Base-by-base conservation (phyloP, 2,329 filamentous ascomycete genomes). In the Microdochium bolleyi region DNA sequence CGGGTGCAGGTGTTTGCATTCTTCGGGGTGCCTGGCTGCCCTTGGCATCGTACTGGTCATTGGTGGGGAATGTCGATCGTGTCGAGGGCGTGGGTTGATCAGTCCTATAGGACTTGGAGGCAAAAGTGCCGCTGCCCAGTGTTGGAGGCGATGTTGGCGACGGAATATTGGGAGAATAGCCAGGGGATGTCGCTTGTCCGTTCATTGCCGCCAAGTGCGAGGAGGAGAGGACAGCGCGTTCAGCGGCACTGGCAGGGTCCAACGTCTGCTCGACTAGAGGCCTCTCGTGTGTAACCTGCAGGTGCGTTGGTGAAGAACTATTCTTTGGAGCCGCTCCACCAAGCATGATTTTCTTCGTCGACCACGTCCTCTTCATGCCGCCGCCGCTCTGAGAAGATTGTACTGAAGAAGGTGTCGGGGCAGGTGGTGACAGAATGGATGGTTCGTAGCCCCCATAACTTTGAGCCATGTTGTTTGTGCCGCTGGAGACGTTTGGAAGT, bases 321-420 rank as follows among this genome's bases (percentile, higher is more conserved):
- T 82, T 89, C 70, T 90, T 91, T n/a, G 88, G 84, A 22, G 83
- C 83, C 48, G 80, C 76, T 22, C 41, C 41, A 46, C 85, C 85
- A 46, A 88, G 81, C 58, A 87, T 79, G 58, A 88, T 80, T 70
- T 87, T 88, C 65, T 89, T 88, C 49, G 87, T 90, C 32, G 84
- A 87, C 63, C 88, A 89, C 53, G 88, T 85, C 56, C 88, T 77
- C 58, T 85, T 85, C 53, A 92, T 70, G 14, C 79, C 79, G 25
- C 73, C 72, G 37, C 77, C 74, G 24, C 24, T n/a, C 48, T 49
- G 48, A 22, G 78, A 73, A 57, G 73, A 69, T 57, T 79, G 72
- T 22, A 69, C 63, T 2, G 79, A 75, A 2, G 78, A 76, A 9
- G 80, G 77, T 25, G 78, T 81, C 8, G 79, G 77, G 11, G 74